Base-by-base conservation (phyloP, 2,329 filamentous ascomycete species). In the Dichotomopilus funicola region DNA sequence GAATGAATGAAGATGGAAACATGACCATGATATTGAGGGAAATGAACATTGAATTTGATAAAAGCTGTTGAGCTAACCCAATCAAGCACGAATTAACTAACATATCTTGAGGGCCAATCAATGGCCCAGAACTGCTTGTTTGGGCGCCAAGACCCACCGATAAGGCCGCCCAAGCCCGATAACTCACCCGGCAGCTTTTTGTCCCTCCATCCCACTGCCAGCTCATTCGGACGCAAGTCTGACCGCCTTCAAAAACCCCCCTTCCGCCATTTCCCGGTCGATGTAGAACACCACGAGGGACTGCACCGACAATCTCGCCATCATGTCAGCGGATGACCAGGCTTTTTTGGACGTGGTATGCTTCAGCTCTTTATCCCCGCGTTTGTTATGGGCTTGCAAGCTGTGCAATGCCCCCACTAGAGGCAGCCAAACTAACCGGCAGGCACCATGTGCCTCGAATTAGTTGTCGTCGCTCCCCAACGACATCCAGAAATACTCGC, bases 321-420 rank as follows among this genome's bases (percentile, higher is more conserved):
- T 33, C 62, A 92, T 92, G 88, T 86, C 88, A 62, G 83, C 82
- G 68, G 87, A 91, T 69, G 87, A 90, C 68, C 85, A 89, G 73
- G 84, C 87, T 65, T 87, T 91, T 67, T 74, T 90, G 62, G 87
- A 90, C 72, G 78, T 87, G 68, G 88, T 91, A 74, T 77, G 85
- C 68, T 46, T 12, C 11, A 12, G 13, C 40, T 33, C 37, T 5
- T 10, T 3, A 10, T 19, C 46, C 42, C 35, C 48, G 19, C 19
- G 19, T 27, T 27, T 27, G 19, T 27, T 27, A 27, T 27, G 19
- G 19, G 19, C 19, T 27, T 27, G 19, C 19, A 27, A 27, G 19
- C 19, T 27, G 19, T 27, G 19, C 19, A 27, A 27, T 27, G 19
- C 19, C 48, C 19, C 55, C 41, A 43, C 48, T 36, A 45, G 56